Base-by-base conservation (phyloP, 2,329 filamentous ascomycete species). In the Penicillium sp. region DNA sequence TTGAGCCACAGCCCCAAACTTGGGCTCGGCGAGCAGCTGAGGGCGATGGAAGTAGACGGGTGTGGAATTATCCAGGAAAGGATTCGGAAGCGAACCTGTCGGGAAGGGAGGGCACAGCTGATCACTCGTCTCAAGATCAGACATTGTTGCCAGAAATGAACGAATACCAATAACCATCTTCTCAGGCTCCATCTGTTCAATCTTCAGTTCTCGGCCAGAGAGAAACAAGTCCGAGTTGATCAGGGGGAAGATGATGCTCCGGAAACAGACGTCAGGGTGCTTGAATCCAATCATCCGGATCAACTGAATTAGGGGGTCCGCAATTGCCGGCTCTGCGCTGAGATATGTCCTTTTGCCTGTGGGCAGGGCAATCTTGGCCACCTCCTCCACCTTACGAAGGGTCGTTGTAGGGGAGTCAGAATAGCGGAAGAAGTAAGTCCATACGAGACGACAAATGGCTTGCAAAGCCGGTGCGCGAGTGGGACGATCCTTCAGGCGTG, bases 101-200 rank as follows among this genome's bases (percentile, higher is more conserved):
- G 95, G 95, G 67, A 98, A 97, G 0, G 93, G 91, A 2, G 95
- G 95, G 26, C 85, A 85, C 13, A 89, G 85, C 64, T 87, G 84
- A 52, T 93, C 89, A 28, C 89, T 89, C 65, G 90, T 94, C 75
- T 99, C 95, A 28, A 98, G 82, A 74, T 99, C 95, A 0, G 90
- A 86, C 87, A 99, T 94, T 67, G 98, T 92, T 35, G 90, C 91
- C 30, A 99, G 83, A 73, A 98, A 99, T 3, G 95, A 91, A 64
- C 93, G 87, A 64, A 99, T 99, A 2, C 93, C 95, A 68, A 99
- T 91, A n/a, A 98, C 94, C 79, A 97, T 96, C 70, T 92, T 90
- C 73, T 99, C 96, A 0, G 96, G 95, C 64, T 99, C 95, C 63
- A 99, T 84, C 71, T 96, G 92, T 72, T 98, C 95, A 30, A 97